Evolutionary conservation across 2,329 filamentous ascomycete species (phyloP).

Genomic region (Calonectria hongkongensis): DNA sequence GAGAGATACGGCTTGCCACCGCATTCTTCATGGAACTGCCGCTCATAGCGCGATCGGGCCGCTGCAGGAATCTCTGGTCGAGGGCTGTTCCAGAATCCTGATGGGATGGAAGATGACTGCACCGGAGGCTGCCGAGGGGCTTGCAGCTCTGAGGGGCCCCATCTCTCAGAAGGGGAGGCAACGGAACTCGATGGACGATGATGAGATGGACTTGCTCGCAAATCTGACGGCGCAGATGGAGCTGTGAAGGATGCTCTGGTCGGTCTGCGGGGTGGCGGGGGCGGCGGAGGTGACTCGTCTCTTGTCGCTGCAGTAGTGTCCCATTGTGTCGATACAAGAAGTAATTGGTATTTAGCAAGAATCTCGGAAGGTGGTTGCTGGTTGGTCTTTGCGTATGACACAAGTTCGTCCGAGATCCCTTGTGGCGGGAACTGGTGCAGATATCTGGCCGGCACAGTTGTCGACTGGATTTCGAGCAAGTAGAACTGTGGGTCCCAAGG

Average conservation of each 20-base stretch:
- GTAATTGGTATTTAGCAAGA: neutral
- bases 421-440: constrained; percentile 32
- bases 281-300: constrained; percentile 4
- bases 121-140: neutral
- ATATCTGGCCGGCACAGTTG: constrained; percentile 15
- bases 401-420: constrained; percentile 17
- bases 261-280: constrained; percentile 1
- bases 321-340: neutral
- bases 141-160: neutral
- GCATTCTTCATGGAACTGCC: constrained; percentile 31
- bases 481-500: constrained; percentile 36
- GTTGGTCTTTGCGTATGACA: constrained; percentile 19
- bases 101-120: neutral
- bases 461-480: constrained; percentile 26
- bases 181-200: constrained; percentile 29
- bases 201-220: neutral
- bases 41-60: constrained; percentile 34
- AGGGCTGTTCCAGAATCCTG: neutral
- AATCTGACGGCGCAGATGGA: neutral
- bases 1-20: constrained; percentile 42
- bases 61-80: constrained; percentile 24
- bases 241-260: constrained; percentile 20
- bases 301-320: neutral
- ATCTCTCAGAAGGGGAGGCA: neutral
- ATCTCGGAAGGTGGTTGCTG: neutral